Evolutionary conservation across 2,329 filamentous ascomycete species (phyloP), one percentile per base, ranked within the genome.

Genomic region (Beauveria sp.): DNA sequence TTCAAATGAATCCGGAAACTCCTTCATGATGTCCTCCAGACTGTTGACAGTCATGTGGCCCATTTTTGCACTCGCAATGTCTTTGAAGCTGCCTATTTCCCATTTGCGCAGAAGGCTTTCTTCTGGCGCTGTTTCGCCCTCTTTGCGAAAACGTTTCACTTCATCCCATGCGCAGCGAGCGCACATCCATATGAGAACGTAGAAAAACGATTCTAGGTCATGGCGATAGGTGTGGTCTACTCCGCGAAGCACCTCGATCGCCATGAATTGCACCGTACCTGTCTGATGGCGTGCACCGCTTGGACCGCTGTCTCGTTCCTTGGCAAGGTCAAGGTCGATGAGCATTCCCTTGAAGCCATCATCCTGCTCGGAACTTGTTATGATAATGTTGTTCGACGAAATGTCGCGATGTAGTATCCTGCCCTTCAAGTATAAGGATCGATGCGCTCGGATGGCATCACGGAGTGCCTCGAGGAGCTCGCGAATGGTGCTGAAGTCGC

Each of bases 361-460:
- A 40, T 63, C 49, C 20, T 56, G 50, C n/a, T 61, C 2, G 4
- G 42, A 43, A 4, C 66, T 53, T 3, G 68, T 66, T 16, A 78
- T 73, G 34, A 77, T 74, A 20, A 77, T 72, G 54, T 75, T 77
- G n/a, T 70, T 68, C 1, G 69, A 64, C 0, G 71, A 77, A 16
- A 78, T 70, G 43, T 77, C 71, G 38, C 66, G 66, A 62, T 77
- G 70, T 9, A 77, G 69, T 57, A 77, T 73, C 6, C 68, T 67
- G 12, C 70, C 68, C 5, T 70, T 60, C 0, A 66, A 14, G 34
- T 72, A 71, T 0, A 78, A 65, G 18, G 70, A 74, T n/a, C 62
- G 67, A 58, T 77, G 70, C n/a, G 67, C 73, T n/a, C 64, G 72
- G 56, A 77, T 70, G 16, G 69, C 69, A 59, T 77, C 74, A 5